A percentile compares a stretch with the other conserved stretches of the same genome.
Evolutionary conservation across 2,329 filamentous ascomycete species (phyloP).

Genomic region (Zymoseptoria passerinii): DNA sequence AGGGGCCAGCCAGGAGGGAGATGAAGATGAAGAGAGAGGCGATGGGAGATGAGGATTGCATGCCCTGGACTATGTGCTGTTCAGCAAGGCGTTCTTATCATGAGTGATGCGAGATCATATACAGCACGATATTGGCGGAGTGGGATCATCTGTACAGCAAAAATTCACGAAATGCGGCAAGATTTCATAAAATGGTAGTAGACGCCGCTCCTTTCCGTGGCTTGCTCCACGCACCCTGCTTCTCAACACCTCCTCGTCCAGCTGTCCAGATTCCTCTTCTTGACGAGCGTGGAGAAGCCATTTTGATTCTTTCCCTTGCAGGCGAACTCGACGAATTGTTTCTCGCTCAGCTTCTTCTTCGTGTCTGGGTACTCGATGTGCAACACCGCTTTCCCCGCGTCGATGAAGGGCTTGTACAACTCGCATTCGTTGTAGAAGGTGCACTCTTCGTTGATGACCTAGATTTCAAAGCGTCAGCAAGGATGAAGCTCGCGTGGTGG

Average conservation of each 20-base stretch:
- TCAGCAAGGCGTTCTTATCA: not conserved
- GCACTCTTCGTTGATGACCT: slow-evolving; percentile 57
- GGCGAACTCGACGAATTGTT: slow-evolving; percentile 24
- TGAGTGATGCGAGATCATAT: too few relatives aligned
- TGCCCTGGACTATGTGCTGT: not conserved
- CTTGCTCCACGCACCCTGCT: too few relatives aligned
- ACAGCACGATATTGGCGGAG: too few relatives aligned
- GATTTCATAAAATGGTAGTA: too few relatives aligned
- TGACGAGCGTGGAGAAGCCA: slow-evolving; percentile 56
- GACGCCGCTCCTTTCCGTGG: too few relatives aligned
- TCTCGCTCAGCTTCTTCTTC: not conserved
- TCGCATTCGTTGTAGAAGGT: slow-evolving; percentile 53
- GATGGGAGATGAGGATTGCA: slow-evolving; percentile 22
- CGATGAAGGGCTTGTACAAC: slow-evolving; percentile 50
- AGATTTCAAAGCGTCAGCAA: not conserved
- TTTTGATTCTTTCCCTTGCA: slow-evolving; percentile 34
- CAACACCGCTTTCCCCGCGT: slow-evolving; percentile 59
- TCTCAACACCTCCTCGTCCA: slow-evolving; percentile 35
- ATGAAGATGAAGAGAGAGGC: slow-evolving; percentile 29
- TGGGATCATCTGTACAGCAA: too few relatives aligned
- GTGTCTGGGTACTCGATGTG: slow-evolving; percentile 63
- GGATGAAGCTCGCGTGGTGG: not conserved
- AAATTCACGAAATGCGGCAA: too few relatives aligned
- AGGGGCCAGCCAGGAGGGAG: slow-evolving; percentile 14
- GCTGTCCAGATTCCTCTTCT: slow-evolving; percentile 55